Conservation (phyloP, 306 rosid species). For the Abrus pulchellus region DNA sequence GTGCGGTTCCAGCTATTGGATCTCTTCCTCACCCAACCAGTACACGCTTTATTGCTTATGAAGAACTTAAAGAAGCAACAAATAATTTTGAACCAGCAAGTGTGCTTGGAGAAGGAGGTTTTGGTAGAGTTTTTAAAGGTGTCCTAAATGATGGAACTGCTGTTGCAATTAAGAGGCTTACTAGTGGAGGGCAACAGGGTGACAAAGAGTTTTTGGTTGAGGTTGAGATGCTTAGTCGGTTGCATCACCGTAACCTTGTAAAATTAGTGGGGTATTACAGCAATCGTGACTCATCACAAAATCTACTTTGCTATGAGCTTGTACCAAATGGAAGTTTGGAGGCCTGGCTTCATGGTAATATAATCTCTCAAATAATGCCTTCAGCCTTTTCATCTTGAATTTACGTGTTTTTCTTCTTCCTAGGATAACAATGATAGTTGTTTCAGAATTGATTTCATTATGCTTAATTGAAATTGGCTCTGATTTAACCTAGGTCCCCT, state of each 20-base stretch:
- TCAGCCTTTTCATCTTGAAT: conserved; percentile 18
- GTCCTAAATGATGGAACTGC: conserved; percentile 91
- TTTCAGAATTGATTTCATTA: conserved; percentile 26
- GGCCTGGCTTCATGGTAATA: conserved; percentile 98
- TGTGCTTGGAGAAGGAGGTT: conserved; percentile 95
- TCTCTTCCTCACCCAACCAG: conserved; percentile 92
- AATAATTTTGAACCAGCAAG: conserved; percentile 88
- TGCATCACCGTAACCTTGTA: conserved; percentile 98
- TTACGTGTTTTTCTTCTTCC: conserved; percentile 23
- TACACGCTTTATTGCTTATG: conserved; percentile 88
- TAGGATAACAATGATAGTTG: conserved; percentile 11
- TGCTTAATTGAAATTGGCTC: conserved; percentile 29
- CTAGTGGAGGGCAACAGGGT: conserved; percentile 96
- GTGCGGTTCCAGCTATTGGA: conserved; percentile 60
- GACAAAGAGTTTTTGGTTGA: conserved; percentile 92
- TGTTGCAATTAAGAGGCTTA: conserved; percentile 96
- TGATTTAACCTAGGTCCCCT: conserved; percentile 73
- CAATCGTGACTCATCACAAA: conserved; percentile 86
- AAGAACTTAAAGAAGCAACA: conserved; percentile 96
- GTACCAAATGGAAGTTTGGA: conserved; percentile 98
- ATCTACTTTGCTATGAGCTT: conserved; percentile 97
- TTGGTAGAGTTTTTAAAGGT: conserved; percentile 94
- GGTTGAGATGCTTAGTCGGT: conserved; percentile 98
- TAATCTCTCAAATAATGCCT: conserved; percentile 41
- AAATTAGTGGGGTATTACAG: conserved; percentile 93